Percentiles rank a stretch among this genome's conserved stretches.
These are phyloP conservation scores for Paramarasmius palmivorus DNA, from an alignment of 1,284 basidiomycete species.

Conservation along the genomic window DNA sequence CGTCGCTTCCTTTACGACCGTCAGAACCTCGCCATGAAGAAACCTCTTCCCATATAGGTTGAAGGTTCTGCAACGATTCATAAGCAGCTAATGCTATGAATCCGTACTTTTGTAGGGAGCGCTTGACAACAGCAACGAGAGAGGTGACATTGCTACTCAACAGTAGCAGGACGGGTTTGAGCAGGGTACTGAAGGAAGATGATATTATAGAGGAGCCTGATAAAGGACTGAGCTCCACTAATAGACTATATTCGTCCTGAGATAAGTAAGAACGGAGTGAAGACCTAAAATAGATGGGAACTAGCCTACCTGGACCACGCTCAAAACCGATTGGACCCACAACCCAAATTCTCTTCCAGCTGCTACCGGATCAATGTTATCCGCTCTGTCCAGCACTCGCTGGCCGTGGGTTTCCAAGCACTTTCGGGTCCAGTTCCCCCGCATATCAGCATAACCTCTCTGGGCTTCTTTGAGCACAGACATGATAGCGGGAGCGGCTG, in stretches of 20 bases:
- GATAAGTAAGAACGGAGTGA: not conserved
- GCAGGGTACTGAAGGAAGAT: slow-evolving; percentile 58
- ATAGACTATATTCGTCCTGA: slow-evolving; percentile 63
- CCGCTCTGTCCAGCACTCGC: slow-evolving; percentile 64
- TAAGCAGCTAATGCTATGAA: slow-evolving; percentile 78
- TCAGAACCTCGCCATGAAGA: slow-evolving; percentile 46
- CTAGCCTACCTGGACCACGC: slow-evolving; percentile 58
- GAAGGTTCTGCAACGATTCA: slow-evolving; percentile 51
- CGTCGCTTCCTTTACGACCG: slow-evolving; percentile 55
- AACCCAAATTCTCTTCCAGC: slow-evolving; percentile 68
- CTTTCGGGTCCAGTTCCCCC: slow-evolving; percentile 71
- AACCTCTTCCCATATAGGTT: slow-evolving; percentile 68
- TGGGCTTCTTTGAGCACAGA: slow-evolving; percentile 72
- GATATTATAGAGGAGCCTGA: slow-evolving; percentile 45
- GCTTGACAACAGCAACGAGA: slow-evolving; percentile 71
- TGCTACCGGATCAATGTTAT: slow-evolving; percentile 59
- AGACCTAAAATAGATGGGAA: not conserved
- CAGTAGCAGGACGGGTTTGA: slow-evolving; percentile 61
- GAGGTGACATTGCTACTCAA: slow-evolving; percentile 64
- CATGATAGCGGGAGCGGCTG: slow-evolving; percentile 64
- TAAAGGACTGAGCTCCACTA: slow-evolving; percentile 63
- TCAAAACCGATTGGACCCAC: slow-evolving; percentile 64
- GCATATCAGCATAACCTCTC: slow-evolving; percentile 81
- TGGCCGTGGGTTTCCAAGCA: slow-evolving; percentile 71
- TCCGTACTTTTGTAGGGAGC: slow-evolving; percentile 79